These are phyloP conservation scores for Paspalum vaginatum DNA, from an alignment of 176 grass and related monocot genomes.

Conservation along the genomic window DNA sequence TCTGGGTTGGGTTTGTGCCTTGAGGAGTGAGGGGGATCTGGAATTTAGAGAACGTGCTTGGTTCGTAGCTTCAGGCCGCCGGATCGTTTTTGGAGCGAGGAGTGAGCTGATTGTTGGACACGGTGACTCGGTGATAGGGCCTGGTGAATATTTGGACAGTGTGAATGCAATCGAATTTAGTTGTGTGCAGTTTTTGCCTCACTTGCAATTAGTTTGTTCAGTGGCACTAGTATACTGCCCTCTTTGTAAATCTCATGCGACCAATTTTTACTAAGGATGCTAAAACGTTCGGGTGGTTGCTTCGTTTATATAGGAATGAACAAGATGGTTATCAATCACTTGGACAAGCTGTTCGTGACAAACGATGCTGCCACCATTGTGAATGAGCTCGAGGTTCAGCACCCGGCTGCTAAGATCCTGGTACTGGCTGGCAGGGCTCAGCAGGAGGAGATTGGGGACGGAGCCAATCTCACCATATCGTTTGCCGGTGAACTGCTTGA, in stretches of 20 bases:
- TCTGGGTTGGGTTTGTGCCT: no score
- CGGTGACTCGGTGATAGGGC: background rate
- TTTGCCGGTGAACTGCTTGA: conserved; percentile 89
- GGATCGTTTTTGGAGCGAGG: background rate
- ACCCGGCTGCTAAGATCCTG: conserved; percentile 88
- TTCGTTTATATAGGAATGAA: conserved; percentile 69
- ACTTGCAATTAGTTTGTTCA: background rate
- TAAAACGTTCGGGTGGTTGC: background rate
- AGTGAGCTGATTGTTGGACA: background rate
- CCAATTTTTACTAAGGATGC: background rate
- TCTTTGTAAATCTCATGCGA: background rate
- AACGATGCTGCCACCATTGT: conserved; percentile 86
- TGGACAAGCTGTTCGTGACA: conserved; percentile 85
- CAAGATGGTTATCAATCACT: conserved; percentile 95
- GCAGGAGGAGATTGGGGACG: conserved; percentile 91
- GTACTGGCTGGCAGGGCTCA: conserved; percentile 78
- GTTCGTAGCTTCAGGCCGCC: no score
- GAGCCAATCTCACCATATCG: conserved; percentile 89
- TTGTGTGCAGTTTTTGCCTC: background rate
- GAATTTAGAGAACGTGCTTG: no score
- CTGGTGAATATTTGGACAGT: background rate
- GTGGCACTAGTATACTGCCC: background rate
- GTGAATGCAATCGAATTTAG: background rate
- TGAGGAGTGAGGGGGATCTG: no score
- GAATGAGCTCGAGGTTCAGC: conserved; percentile 91